Percentiles rank a stretch among this genome's conserved stretches.
Conservation (phyloP, 345 rosid species). For the Acer negundo region DNA sequence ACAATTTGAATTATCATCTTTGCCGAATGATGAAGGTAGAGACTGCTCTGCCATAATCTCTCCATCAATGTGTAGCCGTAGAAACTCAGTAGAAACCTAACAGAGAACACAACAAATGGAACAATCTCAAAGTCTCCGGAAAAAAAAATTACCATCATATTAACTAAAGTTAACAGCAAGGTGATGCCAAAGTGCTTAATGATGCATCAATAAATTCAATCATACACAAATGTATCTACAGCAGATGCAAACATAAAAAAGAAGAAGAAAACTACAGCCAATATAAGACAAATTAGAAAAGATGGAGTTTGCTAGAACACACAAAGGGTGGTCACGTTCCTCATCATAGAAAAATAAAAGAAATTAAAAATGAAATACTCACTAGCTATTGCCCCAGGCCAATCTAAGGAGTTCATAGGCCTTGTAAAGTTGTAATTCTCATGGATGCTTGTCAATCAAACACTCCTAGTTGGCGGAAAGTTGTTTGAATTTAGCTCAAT, state of each 20-base stretch:
- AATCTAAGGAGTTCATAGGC: not conserved
- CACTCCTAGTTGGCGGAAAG: not conserved
- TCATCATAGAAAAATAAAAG: not conserved
- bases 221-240: not conserved
- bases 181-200: not conserved
- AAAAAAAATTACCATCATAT: not conserved
- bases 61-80: conserved; percentile 62
- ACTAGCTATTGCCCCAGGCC: not conserved
- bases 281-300: not conserved
- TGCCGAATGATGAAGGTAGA: conserved; percentile 37
- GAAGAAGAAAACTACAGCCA: not conserved
- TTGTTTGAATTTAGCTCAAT: not conserved
- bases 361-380: not conserved
- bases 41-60: conserved; percentile 56
- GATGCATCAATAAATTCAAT: not conserved
- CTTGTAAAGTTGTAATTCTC: not conserved
- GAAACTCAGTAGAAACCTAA: conserved; percentile 50
- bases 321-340: not conserved
- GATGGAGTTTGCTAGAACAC: not conserved
- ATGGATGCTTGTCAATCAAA: not conserved
- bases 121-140: conserved; percentile 5
- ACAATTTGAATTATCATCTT: conserved; percentile 32
- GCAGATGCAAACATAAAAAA: not conserved
- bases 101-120: conserved; percentile 4
- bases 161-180: not conserved